phyloP scores from a whole-genome alignment of 2,329 filamentous ascomycete genomes.

The Grosmannia penicillata region DNA sequence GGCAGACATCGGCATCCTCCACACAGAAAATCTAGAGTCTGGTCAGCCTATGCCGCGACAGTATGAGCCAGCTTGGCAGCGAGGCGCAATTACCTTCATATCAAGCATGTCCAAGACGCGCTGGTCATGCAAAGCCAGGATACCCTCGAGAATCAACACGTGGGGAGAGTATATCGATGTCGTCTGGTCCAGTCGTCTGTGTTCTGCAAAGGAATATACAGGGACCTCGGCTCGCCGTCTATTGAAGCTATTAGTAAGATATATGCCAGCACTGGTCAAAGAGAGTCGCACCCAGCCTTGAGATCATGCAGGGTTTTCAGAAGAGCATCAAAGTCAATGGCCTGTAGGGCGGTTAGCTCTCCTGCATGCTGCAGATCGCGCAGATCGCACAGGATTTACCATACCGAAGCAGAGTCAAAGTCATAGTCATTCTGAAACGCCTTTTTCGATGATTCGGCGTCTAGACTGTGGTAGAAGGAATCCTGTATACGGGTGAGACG shows the following conservation, averaged over 20 bases:
- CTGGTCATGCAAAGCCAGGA: slow-evolving; percentile 83
- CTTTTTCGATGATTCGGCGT: slow-evolving; percentile 58
- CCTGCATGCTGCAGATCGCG: neutral
- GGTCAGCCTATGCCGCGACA: no score
- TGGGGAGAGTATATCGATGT: slow-evolving; percentile 92
- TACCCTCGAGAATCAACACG: slow-evolving; percentile 88
- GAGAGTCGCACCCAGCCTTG: slow-evolving; percentile 69
- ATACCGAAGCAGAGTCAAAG: slow-evolving; percentile 74
- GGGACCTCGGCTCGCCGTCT: slow-evolving; percentile 85
- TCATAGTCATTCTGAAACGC: slow-evolving; percentile 90
- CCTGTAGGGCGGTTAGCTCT: slow-evolving; percentile 22
- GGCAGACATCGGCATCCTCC: slow-evolving; percentile 84
- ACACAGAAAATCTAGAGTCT: slow-evolving; percentile 73
- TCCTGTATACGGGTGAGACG: slow-evolving; percentile 39
- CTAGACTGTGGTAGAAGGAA: slow-evolving; percentile 90
- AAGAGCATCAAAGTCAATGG: slow-evolving; percentile 85
- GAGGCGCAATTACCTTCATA: no score
- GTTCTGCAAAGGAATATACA: slow-evolving; percentile 87
- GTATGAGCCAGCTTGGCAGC: no score
- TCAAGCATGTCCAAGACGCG: slow-evolving; percentile 77
- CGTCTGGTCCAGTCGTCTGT: slow-evolving; percentile 63
- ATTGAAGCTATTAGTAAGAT: slow-evolving; percentile 3
- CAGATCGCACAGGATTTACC: slow-evolving; percentile 5
- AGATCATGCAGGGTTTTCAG: slow-evolving; percentile 68
- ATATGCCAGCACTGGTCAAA: neutral